phyloP scores from a whole-genome alignment of 495 filamentous ascomycete genomes.

The Penicillium taxi region DNA sequence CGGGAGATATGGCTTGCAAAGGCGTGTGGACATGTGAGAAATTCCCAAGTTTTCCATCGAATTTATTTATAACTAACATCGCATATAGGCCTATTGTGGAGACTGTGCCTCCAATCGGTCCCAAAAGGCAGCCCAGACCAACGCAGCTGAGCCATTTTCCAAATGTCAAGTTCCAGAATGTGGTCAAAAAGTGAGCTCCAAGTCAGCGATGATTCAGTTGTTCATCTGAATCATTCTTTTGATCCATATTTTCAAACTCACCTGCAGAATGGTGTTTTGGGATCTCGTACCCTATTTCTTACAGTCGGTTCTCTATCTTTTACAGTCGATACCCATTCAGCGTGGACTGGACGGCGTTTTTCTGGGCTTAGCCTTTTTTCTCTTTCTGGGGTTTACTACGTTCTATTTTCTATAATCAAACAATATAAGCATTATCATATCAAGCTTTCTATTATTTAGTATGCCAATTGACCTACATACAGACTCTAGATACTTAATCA shows the following conservation, averaged over 20 bases:
- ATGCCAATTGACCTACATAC: background rate
- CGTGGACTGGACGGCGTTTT: constrained; percentile 19
- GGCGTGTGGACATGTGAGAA: constrained; percentile 67
- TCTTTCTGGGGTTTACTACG: background rate
- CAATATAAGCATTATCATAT: too few species aligned
- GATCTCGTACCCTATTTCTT: constrained; percentile 4
- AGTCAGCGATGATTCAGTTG: constrained; percentile 39
- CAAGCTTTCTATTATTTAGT: background rate
- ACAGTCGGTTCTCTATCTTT: constrained; percentile 4
- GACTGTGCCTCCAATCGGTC: constrained; percentile 51
- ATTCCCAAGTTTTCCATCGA: background rate
- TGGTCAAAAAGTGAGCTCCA: constrained; percentile 28
- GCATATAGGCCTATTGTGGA: constrained; percentile 60
- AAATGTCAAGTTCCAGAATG: constrained; percentile 48
- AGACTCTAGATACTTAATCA: background rate
- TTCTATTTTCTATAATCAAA: too few species aligned
- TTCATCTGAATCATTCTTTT: constrained; percentile 43
- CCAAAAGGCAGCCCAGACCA: constrained; percentile 27
- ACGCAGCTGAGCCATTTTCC: constrained; percentile 31
- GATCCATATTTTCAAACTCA: constrained; percentile 1
- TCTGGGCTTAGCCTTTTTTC: background rate
- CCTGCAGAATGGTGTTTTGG: constrained; percentile 14
- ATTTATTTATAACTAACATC: background rate
- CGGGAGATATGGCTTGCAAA: constrained; percentile 68
- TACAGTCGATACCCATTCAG: constrained; percentile 20